Evolutionary conservation across 2,329 filamentous ascomycete genomes (phyloP), one percentile per base, ranked within the genome.

Genomic region (Boeremia exigua): DNA sequence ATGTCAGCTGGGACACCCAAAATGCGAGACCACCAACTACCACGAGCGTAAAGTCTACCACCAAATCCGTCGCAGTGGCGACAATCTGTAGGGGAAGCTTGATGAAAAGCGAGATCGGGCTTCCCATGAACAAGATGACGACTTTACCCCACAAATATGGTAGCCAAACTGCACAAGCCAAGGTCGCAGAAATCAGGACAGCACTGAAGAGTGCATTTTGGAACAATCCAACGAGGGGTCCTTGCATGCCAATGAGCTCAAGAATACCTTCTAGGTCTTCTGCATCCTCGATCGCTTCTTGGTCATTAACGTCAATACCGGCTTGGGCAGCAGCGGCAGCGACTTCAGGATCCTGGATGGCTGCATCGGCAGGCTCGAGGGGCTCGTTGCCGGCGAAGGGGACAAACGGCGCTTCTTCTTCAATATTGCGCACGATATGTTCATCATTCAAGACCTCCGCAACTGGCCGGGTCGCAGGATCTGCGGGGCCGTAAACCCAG

Each of bases 211-310:
- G 87, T 51, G 91, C 92, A 65, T 99, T 99, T 70, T 99, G 95
- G 63, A 98, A 87, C 6, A 99, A 83, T 2, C 92, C 92, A 12
- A 89, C 88, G 3, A 99, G 82, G 0, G 95, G 95, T 0, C 95
- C 95, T 69, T 96, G 91, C 90, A 99, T 96, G 33, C 95, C 95
- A 56, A 99, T 89, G 14, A 99, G 85, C 74, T 99, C 95, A 80
- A 99, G 87, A 48, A 99, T 91, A 0, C 95, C 95, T 72, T 99
- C 95, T 14, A 99, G 86, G 70, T 99, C 95, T 76, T 99, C 95
- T 9, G 90, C 90, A 63, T 97, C 79, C 58, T 93, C 90, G 37
- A 92, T 84, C 9, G 88, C 89, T 63, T 91, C 88, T 49, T 86
- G 83, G 50, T 88, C 85, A 40, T 87, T 85, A 11, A 79, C 69